Base-by-base conservation (phyloP, 1,139 yeast genomes). In the Candida dubliniensis region DNA sequence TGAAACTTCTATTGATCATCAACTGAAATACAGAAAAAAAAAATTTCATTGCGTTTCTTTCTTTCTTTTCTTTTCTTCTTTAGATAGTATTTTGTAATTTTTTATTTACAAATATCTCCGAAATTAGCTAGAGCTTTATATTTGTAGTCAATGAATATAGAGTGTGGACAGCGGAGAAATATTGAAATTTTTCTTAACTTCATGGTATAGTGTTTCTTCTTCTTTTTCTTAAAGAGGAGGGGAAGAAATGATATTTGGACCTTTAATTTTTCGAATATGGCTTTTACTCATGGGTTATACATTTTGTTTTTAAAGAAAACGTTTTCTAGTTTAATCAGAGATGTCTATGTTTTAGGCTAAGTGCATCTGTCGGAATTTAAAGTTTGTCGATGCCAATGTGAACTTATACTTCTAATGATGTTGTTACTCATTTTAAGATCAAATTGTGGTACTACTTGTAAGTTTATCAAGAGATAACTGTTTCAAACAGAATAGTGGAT, bases 151-250 rank as follows among this genome's bases (percentile, higher is more conserved):
- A 57, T 69, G 66, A 69, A 66, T 65, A 60, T 66, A 66, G 67
- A 75, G 87, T 76, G 87, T 79, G 87, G 86, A 81, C 85, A 80
- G 79, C 84, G 79, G 85, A 81, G 86, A 67, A 59, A 81, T 61
- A 81, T 36, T 32, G 43, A 48, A 18, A 9, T 25, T 29, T 35
- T 24, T 14, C 25, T 40, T 34, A 29, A 30, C 14, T 30, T 8
- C 8, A 30, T 30, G 32, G 32, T 30, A 30, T 30, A 30, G 32
- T n/a, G 12, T n/a, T 10, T 12, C 13, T 30, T 30, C 14, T 3
- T 12, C n/a, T 30, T 12, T n/a, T 27, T n/a, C 4, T 4, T 27
- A 10, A 10, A 10, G 8, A 27, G 30, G 30, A 27, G 8, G n/a
- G n/a, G 32, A 13, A 13, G 14, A n/a, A 12, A 12, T 30, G 32